A percentile compares a stretch with the other conserved stretches of the same genome.
These are phyloP conservation scores for Solidago caesia DNA, from an alignment of 129 eudicot species.

Conservation along the genomic window DNA sequence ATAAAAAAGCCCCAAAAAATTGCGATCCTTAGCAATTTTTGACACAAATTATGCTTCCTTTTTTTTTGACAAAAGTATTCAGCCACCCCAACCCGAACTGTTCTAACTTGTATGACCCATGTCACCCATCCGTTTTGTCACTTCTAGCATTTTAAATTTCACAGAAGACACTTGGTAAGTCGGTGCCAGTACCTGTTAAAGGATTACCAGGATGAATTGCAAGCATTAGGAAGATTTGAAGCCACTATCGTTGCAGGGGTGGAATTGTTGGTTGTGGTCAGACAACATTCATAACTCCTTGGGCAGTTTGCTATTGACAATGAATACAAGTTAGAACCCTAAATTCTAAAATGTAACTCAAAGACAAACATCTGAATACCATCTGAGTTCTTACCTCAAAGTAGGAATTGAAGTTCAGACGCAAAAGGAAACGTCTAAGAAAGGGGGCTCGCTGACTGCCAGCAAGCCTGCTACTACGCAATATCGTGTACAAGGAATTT, in stretches of 20 bases:
- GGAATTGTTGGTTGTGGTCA: conserved; percentile 70
- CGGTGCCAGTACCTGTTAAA: conserved; percentile 1
- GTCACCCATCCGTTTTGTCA: neutral
- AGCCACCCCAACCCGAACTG: neutral
- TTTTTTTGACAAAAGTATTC: too few relatives aligned
- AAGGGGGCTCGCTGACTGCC: conserved; percentile 99
- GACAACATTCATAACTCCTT: conserved; percentile 90
- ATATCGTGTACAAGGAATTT: conserved; percentile 89
- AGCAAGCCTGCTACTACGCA: conserved; percentile 97
- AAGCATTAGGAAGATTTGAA: neutral
- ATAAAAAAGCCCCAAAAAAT: too few relatives aligned
- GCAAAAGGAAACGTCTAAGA: conserved; percentile 88
- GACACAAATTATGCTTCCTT: neutral
- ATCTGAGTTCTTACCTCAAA: conserved; percentile 65
- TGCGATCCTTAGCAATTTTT: too few relatives aligned
- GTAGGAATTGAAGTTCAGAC: conserved; percentile 92
- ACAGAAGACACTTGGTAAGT: conserved; percentile 5
- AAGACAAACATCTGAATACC: neutral
- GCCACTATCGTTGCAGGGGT: conserved; percentile 39
- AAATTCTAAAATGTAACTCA: neutral
- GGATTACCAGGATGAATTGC: neutral
- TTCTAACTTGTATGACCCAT: neutral
- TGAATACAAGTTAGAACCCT: conserved; percentile 14
- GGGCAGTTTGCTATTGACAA: conserved; percentile 80
- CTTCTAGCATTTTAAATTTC: neutral